phyloP scores from a whole-genome alignment of 495 filamentous ascomycete species.

The Podospora bellae-mahoneyi region DNA sequence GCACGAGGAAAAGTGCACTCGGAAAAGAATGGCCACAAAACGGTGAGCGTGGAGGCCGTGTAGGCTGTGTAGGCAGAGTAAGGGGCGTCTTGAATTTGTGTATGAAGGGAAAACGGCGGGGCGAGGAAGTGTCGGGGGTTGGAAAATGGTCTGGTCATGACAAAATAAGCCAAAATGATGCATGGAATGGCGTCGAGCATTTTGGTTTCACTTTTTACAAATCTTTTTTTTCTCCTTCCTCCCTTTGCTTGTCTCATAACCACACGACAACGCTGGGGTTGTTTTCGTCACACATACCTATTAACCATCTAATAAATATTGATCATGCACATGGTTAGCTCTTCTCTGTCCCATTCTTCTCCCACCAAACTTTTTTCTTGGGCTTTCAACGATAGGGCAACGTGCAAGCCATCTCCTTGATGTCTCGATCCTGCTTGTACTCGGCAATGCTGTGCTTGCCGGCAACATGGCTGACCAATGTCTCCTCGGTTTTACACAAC shows the following conservation, averaged over 20 bases:
- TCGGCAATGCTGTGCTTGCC: slow-evolving; percentile 30
- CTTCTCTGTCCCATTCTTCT: too few relatives aligned
- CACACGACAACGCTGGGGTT: neutral
- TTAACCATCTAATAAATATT: too few relatives aligned
- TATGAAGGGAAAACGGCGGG: neutral
- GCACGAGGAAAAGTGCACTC: neutral
- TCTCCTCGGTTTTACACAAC: slow-evolving; percentile 26
- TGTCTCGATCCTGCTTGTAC: slow-evolving; percentile 31
- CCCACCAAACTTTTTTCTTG: neutral
- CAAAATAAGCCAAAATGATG: neutral
- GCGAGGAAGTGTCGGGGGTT: neutral
- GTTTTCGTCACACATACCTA: neutral
- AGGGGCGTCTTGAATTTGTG: neutral
- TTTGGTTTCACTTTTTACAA: neutral
- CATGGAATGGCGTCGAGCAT: neutral
- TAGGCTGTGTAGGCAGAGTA: neutral
- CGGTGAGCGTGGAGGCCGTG: neutral
- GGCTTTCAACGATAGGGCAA: slow-evolving; percentile 10
- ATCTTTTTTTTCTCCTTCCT: too few relatives aligned
- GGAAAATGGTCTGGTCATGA: neutral
- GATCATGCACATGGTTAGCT: too few relatives aligned
- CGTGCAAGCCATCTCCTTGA: slow-evolving; percentile 22
- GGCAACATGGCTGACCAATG: slow-evolving; percentile 32
- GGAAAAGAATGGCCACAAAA: slow-evolving; percentile 7
- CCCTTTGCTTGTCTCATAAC: too few relatives aligned